phyloP scores from a whole-genome alignment of 345 rosid genomes.

The Eucalyptus polyanthemos region DNA sequence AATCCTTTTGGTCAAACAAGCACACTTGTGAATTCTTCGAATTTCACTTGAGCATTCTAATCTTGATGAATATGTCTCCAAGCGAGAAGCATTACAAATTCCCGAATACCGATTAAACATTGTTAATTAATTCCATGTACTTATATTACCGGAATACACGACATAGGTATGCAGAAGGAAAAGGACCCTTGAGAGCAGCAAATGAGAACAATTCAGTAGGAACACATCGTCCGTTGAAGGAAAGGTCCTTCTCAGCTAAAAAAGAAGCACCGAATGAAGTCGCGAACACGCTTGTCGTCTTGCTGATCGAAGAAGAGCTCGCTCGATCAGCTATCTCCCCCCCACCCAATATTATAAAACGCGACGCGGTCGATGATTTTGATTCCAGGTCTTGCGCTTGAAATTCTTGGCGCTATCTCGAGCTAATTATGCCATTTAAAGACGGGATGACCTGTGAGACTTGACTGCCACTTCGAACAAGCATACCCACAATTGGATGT shows the following conservation, averaged over 20 bases:
- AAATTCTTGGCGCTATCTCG: not conserved
- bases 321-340: not conserved
- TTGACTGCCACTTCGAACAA: not conserved
- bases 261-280: not conserved
- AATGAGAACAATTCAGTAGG: not conserved
- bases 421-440: not conserved
- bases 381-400: not conserved
- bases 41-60: not conserved
- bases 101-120: not conserved
- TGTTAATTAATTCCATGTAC: not conserved
- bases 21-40: not conserved
- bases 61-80: not conserved
- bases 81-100: not conserved
- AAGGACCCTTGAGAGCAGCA: not conserved
- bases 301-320: not conserved
- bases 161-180: not conserved
- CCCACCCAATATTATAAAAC: not conserved
- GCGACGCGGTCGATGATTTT: not conserved
- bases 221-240: not conserved
- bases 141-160: not conserved
- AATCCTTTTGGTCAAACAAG: not conserved
- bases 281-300: not conserved
- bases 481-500: not conserved
- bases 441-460: not conserved
- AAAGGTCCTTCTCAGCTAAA: not conserved